Base-by-base conservation (phyloP, 208 protist species). In the Porcisia hertigi region DNA sequence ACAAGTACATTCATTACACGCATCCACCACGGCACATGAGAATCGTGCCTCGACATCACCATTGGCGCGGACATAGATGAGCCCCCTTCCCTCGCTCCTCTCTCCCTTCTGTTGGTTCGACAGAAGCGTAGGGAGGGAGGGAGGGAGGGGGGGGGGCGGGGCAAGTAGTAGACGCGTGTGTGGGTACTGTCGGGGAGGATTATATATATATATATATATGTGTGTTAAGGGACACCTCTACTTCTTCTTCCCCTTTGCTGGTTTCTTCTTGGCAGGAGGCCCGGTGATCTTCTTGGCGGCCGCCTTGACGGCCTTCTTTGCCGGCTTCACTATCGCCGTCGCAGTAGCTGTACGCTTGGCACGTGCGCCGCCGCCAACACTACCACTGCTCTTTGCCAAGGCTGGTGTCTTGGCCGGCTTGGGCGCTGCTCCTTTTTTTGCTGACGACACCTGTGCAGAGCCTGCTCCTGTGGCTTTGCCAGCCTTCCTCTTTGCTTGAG, bases 171-270 rank as follows among this genome's bases (percentile, higher is more conserved):
- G 11, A 12, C 47, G 8, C 11, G 0, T 0, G 47, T 52, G 8
- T 52, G 47, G 8, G 8, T 52, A 12, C 47, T 12, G 5, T 5
- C 47, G 8, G 5, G 47, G 8, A 52, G 5, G 47, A 0, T 5
- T 52, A 12, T 52, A 12, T 52, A 12, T 52, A 12, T 52, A 12
- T 52, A 12, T 52, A 12, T 52, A 52, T 52, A 12, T 52, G 47
- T 52, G 47, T 52, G 16, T 1, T 2, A 30, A 23, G 60, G 66
- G 25, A 59, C 18, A 2, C n/a, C n/a, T 11, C 23, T 83, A 82
- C 77, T 88, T 88, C 75, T 85, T 90, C 72, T 88, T 85, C 12
- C 63, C 80, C 62, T 83, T 84, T 8, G 70, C 71, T 39, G 80
- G 52, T 69, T 81, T 83, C 39, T 80, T 80, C 65, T 82, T 84